phyloP scores from a whole-genome alignment of 176 grass and related monocot genomes.

The Aegilops speltoides region DNA sequence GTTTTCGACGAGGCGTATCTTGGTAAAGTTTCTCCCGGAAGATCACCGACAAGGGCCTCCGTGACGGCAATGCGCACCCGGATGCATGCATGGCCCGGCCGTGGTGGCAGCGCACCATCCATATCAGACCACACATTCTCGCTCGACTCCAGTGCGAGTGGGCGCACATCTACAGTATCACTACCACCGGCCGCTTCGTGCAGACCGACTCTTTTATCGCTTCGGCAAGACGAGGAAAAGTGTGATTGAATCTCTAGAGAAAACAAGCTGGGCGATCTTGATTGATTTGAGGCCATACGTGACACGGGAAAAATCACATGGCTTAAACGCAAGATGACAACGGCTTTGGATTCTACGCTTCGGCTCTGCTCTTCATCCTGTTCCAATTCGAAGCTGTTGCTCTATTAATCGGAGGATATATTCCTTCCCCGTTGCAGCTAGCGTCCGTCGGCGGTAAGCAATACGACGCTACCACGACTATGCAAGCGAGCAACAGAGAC shows the following conservation, averaged over 20 bases:
- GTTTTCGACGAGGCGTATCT: neutral
- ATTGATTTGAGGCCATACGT: neutral
- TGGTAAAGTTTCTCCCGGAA: neutral
- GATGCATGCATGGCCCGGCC: neutral
- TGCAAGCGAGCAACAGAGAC: no score
- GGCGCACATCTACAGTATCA: neutral
- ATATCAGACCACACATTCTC: neutral
- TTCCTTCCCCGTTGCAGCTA: no score
- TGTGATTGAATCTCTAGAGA: neutral
- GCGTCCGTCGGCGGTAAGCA: no score
- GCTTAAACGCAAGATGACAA: neutral
- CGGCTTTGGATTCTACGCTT: neutral
- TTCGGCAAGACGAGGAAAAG: no score
- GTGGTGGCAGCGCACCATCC: neutral
- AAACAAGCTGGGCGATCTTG: neutral
- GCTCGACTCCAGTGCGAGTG: neutral
- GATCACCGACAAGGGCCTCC: neutral
- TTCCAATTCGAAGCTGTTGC: no score
- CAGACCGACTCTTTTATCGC: neutral
- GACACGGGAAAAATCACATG: neutral
- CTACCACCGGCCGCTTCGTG: neutral
- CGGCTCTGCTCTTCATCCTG: neutral
- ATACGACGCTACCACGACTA: no score
- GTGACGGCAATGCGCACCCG: neutral
- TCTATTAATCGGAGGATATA: no score